Base-by-base conservation (phyloP, 1,139 yeast species). In the Yamadazyma siamensis region DNA sequence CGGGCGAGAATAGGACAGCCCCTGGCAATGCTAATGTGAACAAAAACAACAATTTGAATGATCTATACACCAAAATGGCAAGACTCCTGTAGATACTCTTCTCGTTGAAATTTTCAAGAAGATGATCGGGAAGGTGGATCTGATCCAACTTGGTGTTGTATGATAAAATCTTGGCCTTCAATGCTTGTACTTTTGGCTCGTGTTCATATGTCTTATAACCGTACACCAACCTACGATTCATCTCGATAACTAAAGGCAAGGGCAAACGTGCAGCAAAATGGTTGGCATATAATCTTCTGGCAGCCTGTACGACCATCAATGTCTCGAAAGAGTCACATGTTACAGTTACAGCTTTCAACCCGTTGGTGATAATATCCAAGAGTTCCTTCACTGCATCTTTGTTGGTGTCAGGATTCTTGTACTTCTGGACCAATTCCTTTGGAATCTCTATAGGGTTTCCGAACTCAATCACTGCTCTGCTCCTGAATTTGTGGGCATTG, bases 301-400 rank as follows among this genome's bases (percentile, higher is more conserved):
- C 95, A 4, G 96, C 95, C 57, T 91, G 98, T 28, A 89, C 80
- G 16, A 86, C 87, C 82, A 88, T 85, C 37, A 91, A 65, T 8
- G 96, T 87, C 44, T 89, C 97, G 58, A 81, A 91, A 52, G 89
- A 96, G 13, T 88, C 84, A 52, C 95, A 85, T 12, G 89, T 80
- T 3, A 89, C 95, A 2, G 97, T 89, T 14, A 89, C 97, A 3
- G 95, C 80, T 46, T 79, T 80, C 40, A 91, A 67, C 11, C 94
- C 89, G 39, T 80, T 75, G 6, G 91, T 79, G 28, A 89, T 75
- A 11, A 74, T 67, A 23, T 81, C 86, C 45, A 91, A 66, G 23
- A 89, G 64, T 32, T 80, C 79, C 34, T 76, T 75, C 8, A 88
- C 86, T 0, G 95, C 89, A 30, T 78, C 86, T 40, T 80, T 73